Base-by-base conservation (phyloP, 306 rosid species). In the Sicyos edulis region DNA sequence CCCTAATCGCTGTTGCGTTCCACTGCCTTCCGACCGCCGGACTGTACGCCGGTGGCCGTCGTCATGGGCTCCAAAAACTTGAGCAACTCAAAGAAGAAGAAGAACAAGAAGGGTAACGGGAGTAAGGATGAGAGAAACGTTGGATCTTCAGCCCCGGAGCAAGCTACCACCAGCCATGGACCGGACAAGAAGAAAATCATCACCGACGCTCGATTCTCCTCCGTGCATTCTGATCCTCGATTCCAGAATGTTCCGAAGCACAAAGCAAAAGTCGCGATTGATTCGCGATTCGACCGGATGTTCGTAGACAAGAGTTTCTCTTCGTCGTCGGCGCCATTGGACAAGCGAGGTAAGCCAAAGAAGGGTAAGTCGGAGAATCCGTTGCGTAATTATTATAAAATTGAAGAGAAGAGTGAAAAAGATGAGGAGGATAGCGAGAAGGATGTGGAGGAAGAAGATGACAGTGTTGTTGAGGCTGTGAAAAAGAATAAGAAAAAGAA, bases 211-310 rank as follows among this genome's bases (percentile, higher is more conserved):
- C 86, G 96, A 20, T 92, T 84, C 76, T 58, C 89, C 7, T 72
- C 73, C 15, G 66, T 83, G 26, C 96, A 90, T 75, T 88, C 89
- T 8, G 96, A 92, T 80, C 98, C 98, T 19, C 82, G 96, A 21
- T 92, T 92, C 77, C 87, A 86, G 19, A 88, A 87, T 29, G 88
- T 78, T 29, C 92, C 91, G 1, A 90, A 79, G 80, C 89, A 74
- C 52, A 75, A 79, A 72, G 75, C 87, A 0, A 88, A 89, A 80
- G 92, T 88, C 42, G 83, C 82, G 16, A 88, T 92, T 49, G 98
- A 92, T 54, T 83, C 92, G 34, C 96, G 98, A 5, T 92, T 92
- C 73, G 49, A 84, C 12, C 80, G 83, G 44, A 72, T 90, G 78
- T 90, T 92, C 70, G 80, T 81, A 24, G 83, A 92, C 19, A 79